Evolutionary conservation across 352 stramenopile genomes (phyloP).

Genomic region (Blastocystis sp.): DNA sequence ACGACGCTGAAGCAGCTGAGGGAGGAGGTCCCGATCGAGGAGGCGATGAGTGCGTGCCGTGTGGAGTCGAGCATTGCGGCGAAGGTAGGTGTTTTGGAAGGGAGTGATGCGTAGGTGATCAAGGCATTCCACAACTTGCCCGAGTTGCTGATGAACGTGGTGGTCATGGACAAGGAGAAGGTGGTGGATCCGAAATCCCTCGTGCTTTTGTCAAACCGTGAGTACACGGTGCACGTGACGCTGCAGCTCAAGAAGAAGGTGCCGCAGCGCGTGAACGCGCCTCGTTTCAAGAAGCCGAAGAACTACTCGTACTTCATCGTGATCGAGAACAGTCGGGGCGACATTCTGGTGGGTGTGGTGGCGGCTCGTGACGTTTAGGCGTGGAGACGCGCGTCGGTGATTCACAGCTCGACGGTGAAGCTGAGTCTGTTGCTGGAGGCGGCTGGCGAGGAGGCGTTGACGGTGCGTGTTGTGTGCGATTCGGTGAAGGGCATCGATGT

Average conservation of each 20-base stretch:
- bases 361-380: background rate
- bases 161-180: conserved; percentile 21
- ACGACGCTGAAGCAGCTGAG: conserved; percentile 33
- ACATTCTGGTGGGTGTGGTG: conserved; percentile 25
- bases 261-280: conserved; percentile 58
- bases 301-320: conserved; percentile 72
- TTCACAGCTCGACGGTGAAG: conserved; percentile 3
- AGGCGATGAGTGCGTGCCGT: background rate
- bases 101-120: conserved; percentile 33
- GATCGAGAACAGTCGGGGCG: background rate
- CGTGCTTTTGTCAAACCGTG: conserved; percentile 19
- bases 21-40: background rate
- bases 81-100: background rate
- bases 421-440: background rate
- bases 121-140: conserved; percentile 54
- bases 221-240: conserved; percentile 31
- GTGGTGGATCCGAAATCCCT: background rate
- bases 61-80: background rate
- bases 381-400: conserved; percentile 56
- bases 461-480: conserved; percentile 42
- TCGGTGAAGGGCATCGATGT: conserved; percentile 63
- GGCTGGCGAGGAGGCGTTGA: conserved; percentile 4
- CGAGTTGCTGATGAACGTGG: background rate
- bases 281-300: conserved; percentile 73
- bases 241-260: conserved; percentile 21